These are phyloP conservation scores for Pleurotus djamor DNA, from an alignment of 768 basidiomycete species.

Conservation along the genomic window DNA sequence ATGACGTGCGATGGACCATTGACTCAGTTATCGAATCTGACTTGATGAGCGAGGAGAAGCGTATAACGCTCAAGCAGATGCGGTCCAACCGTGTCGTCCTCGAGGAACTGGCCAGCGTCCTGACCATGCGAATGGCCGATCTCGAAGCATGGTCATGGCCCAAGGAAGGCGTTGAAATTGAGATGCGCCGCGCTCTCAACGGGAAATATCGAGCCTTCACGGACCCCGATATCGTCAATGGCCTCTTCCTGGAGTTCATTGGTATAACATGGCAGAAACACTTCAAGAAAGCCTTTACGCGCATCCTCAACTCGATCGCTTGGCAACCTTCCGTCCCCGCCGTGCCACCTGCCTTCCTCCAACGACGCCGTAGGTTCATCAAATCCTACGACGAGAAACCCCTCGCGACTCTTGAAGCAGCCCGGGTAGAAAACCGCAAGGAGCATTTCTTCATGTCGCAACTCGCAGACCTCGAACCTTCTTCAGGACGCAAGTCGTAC, in stretches of 20 bases:
- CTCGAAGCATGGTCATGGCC: slow-evolving; percentile 45
- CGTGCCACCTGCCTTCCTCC: slow-evolving; percentile 11
- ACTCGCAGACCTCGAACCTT: slow-evolving; percentile 9
- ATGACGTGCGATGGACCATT: slow-evolving; percentile 28
- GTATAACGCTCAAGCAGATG: slow-evolving; percentile 39
- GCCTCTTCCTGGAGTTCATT: slow-evolving; percentile 40
- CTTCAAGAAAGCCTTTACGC: slow-evolving; percentile 25
- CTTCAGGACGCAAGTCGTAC: background rate
- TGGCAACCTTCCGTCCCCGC: slow-evolving; percentile 26
- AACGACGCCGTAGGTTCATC: slow-evolving; percentile 19
- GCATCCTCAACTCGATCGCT: slow-evolving; percentile 28
- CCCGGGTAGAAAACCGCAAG: background rate
- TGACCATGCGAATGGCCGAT: slow-evolving; percentile 42
- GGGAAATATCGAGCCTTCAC: slow-evolving; percentile 49
- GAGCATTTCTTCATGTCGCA: slow-evolving; percentile 6
- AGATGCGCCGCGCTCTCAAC: slow-evolving; percentile 45
- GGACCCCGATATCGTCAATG: slow-evolving; percentile 45
- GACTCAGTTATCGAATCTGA: slow-evolving; percentile 29
- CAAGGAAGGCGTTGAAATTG: slow-evolving; percentile 32
- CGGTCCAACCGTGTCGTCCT: slow-evolving; percentile 32
- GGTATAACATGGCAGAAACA: slow-evolving; percentile 40
- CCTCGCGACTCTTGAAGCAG: background rate
- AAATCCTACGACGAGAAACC: slow-evolving; percentile 1
- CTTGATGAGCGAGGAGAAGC: slow-evolving; percentile 36
- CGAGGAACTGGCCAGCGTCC: slow-evolving; percentile 38